Percentiles rank a stretch among this genome's conserved stretches.
phyloP scores from a whole-genome alignment of 257 asterid species.

The Pogostemon cablin region DNA sequence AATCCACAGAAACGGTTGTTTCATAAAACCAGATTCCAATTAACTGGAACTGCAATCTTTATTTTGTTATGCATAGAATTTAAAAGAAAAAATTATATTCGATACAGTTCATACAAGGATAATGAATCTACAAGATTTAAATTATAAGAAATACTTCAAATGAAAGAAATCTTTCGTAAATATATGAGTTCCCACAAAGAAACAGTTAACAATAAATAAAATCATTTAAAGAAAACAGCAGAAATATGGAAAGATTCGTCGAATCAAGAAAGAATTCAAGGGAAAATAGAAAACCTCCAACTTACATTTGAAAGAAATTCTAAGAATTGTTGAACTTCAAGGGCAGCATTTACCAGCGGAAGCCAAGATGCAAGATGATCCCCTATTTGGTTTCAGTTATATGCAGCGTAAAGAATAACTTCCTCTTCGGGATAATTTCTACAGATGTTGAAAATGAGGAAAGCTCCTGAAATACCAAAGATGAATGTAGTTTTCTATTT shows the following conservation, averaged over 20 bases:
- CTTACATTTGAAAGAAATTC: constrained; percentile 34
- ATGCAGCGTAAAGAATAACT: background rate
- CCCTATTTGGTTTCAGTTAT: too few species aligned
- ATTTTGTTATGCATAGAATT: background rate
- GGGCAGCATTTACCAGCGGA: constrained; percentile 27
- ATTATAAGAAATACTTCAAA: background rate
- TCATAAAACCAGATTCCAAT: constrained; percentile 8
- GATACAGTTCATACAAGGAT: background rate
- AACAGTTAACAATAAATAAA: background rate
- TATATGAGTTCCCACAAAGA: background rate
- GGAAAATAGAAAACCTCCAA: constrained; percentile 11
- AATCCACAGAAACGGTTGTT: constrained; percentile 4
- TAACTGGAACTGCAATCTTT: constrained; percentile 15
- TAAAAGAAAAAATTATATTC: background rate
- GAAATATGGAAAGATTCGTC: constrained; percentile 5
- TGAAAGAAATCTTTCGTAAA: background rate
- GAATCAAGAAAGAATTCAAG: background rate
- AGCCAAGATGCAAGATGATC: constrained; percentile 29
- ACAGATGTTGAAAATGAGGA: constrained; percentile 32
- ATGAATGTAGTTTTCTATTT: background rate
- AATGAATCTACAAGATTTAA: background rate
- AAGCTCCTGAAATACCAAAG: constrained; percentile 27
- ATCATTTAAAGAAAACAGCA: background rate
- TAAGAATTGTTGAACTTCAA: constrained; percentile 31
- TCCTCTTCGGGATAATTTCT: constrained; percentile 31